Base-by-base conservation (phyloP, 2,329 filamentous ascomycete species). In the Diaporthe aspalathi region DNA sequence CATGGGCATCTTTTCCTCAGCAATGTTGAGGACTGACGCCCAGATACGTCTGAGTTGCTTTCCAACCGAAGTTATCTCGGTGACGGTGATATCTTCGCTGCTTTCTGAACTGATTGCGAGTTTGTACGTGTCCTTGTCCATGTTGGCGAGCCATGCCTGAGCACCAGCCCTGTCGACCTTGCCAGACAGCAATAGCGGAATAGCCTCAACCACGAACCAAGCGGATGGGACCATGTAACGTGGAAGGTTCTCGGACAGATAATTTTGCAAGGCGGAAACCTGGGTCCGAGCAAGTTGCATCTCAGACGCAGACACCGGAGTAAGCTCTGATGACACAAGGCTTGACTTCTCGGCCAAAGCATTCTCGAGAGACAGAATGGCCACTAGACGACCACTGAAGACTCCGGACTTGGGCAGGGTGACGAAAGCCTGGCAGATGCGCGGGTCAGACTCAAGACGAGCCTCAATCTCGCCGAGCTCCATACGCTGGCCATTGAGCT, bases 401-500 rank as follows among this genome's bases (percentile, higher is more conserved):
- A 24, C 7, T 57, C 54, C 54, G 6, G 54, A 24, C 32, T 57
- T 22, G 12, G 54, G 54, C 6, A 57, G 54, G 40, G 54, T 40
- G n/a, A 57, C 54, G 3, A 24, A 1, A 7, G 54, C 54, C n/a
- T 57, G 54, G 54, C 2, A 4, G 27, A 40, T 57, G n/a, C 35
- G 14, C 22, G 24, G 54, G n/a, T 57, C 29, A 78, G 76, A 57
- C 40, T 80, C 78, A 3, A 76, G 79, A 3, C 76, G 76, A 17
- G 78, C 76, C 17, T 75, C 74, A 24, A 74, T 67, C 24, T 73
- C 73, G 11, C 68, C 73, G 0, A 86, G 79, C 78, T 86, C 89
- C 68, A 88, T 80, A 65, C 87, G 78, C 68, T 84, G 88, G 56
- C 90, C 89, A n/a, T 83, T 81, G n/a, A 90, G 77, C 74, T 90